A percentile compares a stretch with the other conserved stretches of the same genome.
phyloP scores from a whole-genome alignment of 2,329 filamentous ascomycete genomes.

The Parafenestella ontariensis region DNA sequence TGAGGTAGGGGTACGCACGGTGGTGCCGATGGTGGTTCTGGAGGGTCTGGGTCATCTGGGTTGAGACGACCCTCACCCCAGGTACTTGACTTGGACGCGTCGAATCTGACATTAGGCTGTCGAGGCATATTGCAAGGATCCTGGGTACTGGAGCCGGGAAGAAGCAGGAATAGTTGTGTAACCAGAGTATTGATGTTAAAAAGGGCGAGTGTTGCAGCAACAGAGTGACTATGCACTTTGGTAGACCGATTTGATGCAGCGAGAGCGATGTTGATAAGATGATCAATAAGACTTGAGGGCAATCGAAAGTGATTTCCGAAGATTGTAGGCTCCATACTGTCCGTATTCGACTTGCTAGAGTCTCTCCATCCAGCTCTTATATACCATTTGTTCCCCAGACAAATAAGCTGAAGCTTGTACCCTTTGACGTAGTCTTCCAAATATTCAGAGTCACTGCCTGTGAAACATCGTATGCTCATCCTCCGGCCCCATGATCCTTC shows the following conservation, averaged over 20 bases:
- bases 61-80: not conserved
- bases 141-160: not conserved
- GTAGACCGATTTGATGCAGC: not conserved
- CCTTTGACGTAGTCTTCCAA: not conserved
- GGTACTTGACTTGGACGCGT: not conserved
- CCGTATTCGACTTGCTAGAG: not conserved
- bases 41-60: conserved; percentile 15
- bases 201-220: not conserved
- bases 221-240: not conserved
- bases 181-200: not conserved
- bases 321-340: not conserved
- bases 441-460: conserved; percentile 9
- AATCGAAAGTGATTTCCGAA: not conserved
- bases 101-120: not conserved
- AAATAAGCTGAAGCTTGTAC: conserved; percentile 4
- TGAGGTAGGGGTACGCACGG: conserved; percentile 26
- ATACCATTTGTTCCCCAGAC: not conserved
- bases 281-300: not conserved
- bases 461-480: conserved; percentile 10
- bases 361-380: conserved; percentile 1
- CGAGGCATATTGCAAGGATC: conserved; percentile 1
- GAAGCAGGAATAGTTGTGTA: not conserved
- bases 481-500: conserved; percentile 19
- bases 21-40: conserved; percentile 37
- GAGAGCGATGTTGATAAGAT: not conserved